These are phyloP conservation scores for Lepraria neglecta DNA, from an alignment of 495 filamentous ascomycete genomes.

Conservation along the genomic window DNA sequence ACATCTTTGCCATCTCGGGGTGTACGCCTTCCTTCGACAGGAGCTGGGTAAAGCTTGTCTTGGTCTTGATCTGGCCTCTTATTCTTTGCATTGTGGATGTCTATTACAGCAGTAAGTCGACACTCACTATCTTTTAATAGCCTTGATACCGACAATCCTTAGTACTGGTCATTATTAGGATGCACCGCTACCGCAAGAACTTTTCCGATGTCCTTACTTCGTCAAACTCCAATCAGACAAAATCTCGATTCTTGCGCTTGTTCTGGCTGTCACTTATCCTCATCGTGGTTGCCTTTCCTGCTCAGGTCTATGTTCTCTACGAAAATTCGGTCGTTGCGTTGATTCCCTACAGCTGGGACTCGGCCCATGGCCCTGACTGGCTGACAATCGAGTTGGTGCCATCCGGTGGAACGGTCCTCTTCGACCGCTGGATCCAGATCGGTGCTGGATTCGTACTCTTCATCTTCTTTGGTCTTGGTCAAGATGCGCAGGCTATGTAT, in stretches of 20 bases:
- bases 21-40: slow-evolving; percentile 59
- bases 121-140: background rate
- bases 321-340: slow-evolving; percentile 40
- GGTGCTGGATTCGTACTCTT: slow-evolving; percentile 57
- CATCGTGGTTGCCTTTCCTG: slow-evolving; percentile 59
- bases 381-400: slow-evolving; percentile 55
- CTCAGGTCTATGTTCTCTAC: slow-evolving; percentile 55
- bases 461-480: slow-evolving; percentile 73
- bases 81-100: slow-evolving; percentile 57
- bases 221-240: slow-evolving; percentile 51
- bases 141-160: slow-evolving; percentile 19
- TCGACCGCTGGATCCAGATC: slow-evolving; percentile 64
- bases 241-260: slow-evolving; percentile 69
- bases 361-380: slow-evolving; percentile 53
- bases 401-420: slow-evolving; percentile 46
- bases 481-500: slow-evolving; percentile 71
- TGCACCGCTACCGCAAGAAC: slow-evolving; percentile 57
- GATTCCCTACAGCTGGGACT: slow-evolving; percentile 49
- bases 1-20: slow-evolving; percentile 65
- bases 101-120: slow-evolving; percentile 60
- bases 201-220: slow-evolving; percentile 55
- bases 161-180: slow-evolving; percentile 61
- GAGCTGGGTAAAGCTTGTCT: slow-evolving; percentile 63
- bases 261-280: slow-evolving; percentile 66
- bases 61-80: slow-evolving; percentile 61